These are phyloP conservation scores for Rubus parviflorus DNA, from an alignment of 306 rosid genomes.

Conservation along the genomic window DNA sequence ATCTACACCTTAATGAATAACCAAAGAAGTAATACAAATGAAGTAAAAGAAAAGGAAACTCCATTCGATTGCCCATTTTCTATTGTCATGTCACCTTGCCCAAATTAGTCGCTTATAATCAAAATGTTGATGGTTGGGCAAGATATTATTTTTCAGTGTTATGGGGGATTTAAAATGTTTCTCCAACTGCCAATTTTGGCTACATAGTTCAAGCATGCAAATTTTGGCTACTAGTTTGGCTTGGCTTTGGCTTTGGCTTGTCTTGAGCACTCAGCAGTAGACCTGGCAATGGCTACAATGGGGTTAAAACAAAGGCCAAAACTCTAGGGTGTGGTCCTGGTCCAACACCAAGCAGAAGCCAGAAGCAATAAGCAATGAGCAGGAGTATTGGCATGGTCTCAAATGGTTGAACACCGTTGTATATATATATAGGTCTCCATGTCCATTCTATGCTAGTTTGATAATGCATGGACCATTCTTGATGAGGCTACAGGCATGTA, in stretches of 20 bases:
- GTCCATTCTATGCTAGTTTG: neutral
- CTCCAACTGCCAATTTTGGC: neutral
- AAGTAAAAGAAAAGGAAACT: neutral
- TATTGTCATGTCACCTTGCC: neutral
- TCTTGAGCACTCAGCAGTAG: neutral
- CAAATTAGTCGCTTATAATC: neutral
- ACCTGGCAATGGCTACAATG: neutral
- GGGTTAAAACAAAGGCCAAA: conserved; percentile 5
- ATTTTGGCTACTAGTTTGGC: too few relatives aligned
- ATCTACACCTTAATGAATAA: too few relatives aligned
- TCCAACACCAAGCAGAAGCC: conserved; percentile 2
- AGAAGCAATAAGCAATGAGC: neutral
- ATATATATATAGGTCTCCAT: neutral
- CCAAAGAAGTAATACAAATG: neutral
- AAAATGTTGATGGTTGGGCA: neutral
- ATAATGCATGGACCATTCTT: neutral
- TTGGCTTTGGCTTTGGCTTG: neutral
- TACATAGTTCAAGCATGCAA: neutral
- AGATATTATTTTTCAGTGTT: neutral
- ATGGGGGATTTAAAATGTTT: neutral
- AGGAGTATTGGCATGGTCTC: neutral
- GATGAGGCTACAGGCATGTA: conserved; percentile 8
- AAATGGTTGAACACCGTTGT: neutral
- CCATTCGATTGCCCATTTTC: neutral
- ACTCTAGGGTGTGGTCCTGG: conserved; percentile 13